Evolutionary conservation across 768 basidiomycete genomes (phyloP), one percentile per base, ranked within the genome.

Genomic region (Tephrocybe sp.): DNA sequence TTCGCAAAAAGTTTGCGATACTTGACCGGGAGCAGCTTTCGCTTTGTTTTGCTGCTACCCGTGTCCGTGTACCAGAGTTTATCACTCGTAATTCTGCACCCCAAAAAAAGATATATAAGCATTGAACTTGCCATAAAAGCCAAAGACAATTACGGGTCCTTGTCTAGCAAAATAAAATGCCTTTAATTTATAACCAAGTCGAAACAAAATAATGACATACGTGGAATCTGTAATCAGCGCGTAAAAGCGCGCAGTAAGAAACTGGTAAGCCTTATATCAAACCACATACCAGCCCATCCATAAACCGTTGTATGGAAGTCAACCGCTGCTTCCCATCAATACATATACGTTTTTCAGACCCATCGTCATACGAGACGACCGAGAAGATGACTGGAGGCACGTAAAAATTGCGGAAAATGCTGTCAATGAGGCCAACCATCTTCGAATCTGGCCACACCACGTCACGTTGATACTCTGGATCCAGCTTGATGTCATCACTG

Each of bases 401-500:
- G 56, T 89, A 89, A 53, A 83, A 89, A 60, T 90, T 89, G 39
- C 85, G 82, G 53, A 88, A 80, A 10, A 91, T 74, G 1, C 86
- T 88, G 62, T 92, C 90, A 36, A 92, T 82, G 22, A 92, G 73
- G 0, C 81, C 80, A 17, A 84, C 78, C 63, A 90, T 87, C 65
- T 91, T 90, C 2, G 72, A 58, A 53, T 88, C 85, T 0, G 85
- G 74, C 90, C 89, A 92, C 1, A 92, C 90, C 34, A 92, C 81
- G 41, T 84, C 88, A 61, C 88, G 79, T 61, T 91, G 89, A 60
- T 91, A 91, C 34, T 89, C 89, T 0, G 88, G 84, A 38, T 89
- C 81, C 7, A 89, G 66, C 59, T 87, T 72, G 45, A 92, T 85
- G 48, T 87, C 84, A 26, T 70, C 69, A n/a, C 66, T 71, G 44